A percentile compares a stretch with the other conserved stretches of the same genome.
These are phyloP conservation scores for Penicillium waksmanii DNA, from an alignment of 495 filamentous ascomycete species.

Conservation along the genomic window DNA sequence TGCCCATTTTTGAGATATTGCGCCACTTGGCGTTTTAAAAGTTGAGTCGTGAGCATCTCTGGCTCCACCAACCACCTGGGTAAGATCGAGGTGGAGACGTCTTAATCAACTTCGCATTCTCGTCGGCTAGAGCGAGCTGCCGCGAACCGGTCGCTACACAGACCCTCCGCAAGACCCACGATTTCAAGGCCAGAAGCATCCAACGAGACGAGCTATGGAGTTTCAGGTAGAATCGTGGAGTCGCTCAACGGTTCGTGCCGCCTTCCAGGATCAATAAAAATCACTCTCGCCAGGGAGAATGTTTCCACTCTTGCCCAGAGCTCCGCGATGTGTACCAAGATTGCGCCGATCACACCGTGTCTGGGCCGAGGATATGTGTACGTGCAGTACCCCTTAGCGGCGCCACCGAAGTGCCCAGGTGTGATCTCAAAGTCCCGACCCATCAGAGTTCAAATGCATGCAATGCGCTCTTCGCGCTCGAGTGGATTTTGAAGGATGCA, in stretches of 20 bases:
- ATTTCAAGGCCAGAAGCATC: neutral
- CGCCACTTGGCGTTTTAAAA: neutral
- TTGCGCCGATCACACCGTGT: neutral
- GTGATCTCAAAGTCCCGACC: neutral
- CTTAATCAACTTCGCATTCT: neutral
- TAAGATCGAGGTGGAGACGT: neutral
- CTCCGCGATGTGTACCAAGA: neutral
- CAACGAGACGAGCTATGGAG: neutral
- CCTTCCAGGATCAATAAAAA: neutral
- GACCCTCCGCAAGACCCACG: neutral
- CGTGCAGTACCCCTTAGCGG: neutral
- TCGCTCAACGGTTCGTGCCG: slow-evolving; percentile 1
- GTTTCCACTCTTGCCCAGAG: neutral
- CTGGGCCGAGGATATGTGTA: neutral
- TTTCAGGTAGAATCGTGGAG: neutral
- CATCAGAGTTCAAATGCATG: neutral
- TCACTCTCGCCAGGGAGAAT: neutral
- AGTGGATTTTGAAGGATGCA: neutral
- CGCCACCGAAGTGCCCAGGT: neutral
- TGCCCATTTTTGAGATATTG: neutral
- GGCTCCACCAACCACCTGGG: neutral
- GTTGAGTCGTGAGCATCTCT: neutral
- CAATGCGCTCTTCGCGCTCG: neutral
- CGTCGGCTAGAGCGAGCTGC: neutral
- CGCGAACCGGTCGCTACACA: neutral